Base-by-base conservation (phyloP, 192 early-diverging fungal genomes). In the Podila epicladia region DNA sequence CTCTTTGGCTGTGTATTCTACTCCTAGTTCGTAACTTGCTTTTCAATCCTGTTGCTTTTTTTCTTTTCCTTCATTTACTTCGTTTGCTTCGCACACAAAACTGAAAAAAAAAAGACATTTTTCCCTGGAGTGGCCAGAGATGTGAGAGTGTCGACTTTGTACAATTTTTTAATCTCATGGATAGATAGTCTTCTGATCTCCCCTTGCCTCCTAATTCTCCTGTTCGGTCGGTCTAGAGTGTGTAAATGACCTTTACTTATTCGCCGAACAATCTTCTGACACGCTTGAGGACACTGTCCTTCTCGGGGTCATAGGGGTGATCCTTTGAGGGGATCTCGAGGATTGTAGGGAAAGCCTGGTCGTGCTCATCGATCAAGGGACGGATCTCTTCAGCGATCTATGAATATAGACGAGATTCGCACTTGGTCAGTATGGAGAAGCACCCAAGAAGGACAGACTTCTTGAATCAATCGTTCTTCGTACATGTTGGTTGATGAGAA, bases 321-420 rank as follows among this genome's bases (percentile, higher is more conserved):
- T 99, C 97, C 87, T 99, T 99, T 58, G 96, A 97, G 48, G 98
- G 98, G 64, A 99, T 98, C 82, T 99, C 98, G 65, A 99, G 90
- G 22, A 99, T 90, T 9, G 98, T 97, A 5, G 98, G 98, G 83
- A 98, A 99, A 6, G 97, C 96, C 48, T 92, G 91, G 38, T 91
- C 85, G 78, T 99, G 92, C 53, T 93, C 94, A 74, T 99, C 98
- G 63, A 99, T 84, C 69, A 96, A 83, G 22, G 91, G 88, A 31
- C 98, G 89, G 67, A 99, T 97, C 71, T 93, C 90, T 49, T 99
- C 94, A 28, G 97, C 98, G 53, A 99, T 91, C 94, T 95, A 82
- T 58, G 50, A 22, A 67, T n/a, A 5, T 28, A 62, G 8, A 35
- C 6, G 8, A 51, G 26, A n/a, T 22, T 17, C 32, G 32, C 53